A percentile compares a stretch with the other conserved stretches of the same genome.
These are phyloP conservation scores for Tremellales sp. DNA, from an alignment of 1,284 basidiomycete species.

Conservation along the genomic window DNA sequence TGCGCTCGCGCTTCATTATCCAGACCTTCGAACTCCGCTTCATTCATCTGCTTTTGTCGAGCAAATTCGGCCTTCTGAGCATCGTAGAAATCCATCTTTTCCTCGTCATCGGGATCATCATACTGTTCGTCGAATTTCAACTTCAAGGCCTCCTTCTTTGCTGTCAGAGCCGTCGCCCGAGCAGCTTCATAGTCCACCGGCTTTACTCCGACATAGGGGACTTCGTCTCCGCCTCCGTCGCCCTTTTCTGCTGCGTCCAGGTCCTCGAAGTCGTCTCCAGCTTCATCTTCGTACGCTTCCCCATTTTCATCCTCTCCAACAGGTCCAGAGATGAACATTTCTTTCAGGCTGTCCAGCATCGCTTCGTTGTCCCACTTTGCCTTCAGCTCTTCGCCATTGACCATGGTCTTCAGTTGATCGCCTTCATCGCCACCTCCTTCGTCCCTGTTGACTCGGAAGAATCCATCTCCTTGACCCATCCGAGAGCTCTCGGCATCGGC, in stretches of 20 bases:
- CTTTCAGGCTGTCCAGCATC: conserved; percentile 77
- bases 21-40: conserved; percentile 77
- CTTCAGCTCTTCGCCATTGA: conserved; percentile 54
- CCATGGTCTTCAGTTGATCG: conserved; percentile 66
- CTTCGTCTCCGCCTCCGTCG: conserved; percentile 48
- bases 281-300: conserved; percentile 51
- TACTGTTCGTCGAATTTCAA: conserved; percentile 96
- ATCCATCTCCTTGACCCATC: conserved; percentile 61
- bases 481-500: conserved; percentile 42
- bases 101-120: conserved; percentile 77
- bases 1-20: conserved; percentile 73
- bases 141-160: conserved; percentile 88
- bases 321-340: conserved; percentile 84
- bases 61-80: conserved; percentile 90
- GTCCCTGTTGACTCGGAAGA: conserved; percentile 60
- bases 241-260: conserved; percentile 52
- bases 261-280: conserved; percentile 52
- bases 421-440: conserved; percentile 53
- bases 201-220: conserved; percentile 44
- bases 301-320: conserved; percentile 46
- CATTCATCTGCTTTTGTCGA: conserved; percentile 77
- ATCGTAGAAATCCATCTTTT: conserved; percentile 80
- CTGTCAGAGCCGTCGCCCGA: conserved; percentile 61
- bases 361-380: conserved; percentile 79
- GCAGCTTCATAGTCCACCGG: conserved; percentile 48